These are phyloP conservation scores for Solanum appendiculatum DNA, from an alignment of 257 asterid genomes.

Conservation along the genomic window DNA sequence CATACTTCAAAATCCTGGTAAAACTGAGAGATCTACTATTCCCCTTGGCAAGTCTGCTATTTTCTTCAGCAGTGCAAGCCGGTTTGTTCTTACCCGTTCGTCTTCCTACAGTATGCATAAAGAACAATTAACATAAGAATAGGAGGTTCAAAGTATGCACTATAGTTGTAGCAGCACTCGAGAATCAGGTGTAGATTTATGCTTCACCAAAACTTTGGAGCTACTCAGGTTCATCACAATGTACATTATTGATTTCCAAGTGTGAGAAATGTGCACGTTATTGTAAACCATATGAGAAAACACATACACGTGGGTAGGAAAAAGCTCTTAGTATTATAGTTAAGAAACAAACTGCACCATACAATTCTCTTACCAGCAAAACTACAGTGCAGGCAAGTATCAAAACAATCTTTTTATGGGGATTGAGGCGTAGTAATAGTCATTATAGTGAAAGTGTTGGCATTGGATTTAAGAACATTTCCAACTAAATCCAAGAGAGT, in stretches of 20 bases:
- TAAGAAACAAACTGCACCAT: background rate
- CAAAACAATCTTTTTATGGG: background rate
- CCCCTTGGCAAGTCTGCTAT: constrained; percentile 87
- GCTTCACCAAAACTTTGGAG: background rate
- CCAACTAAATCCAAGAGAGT: background rate
- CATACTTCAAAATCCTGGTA: constrained; percentile 41
- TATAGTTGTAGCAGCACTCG: background rate
- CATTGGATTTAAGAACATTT: background rate
- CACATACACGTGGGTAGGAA: background rate
- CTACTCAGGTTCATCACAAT: background rate
- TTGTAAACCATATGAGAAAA: background rate
- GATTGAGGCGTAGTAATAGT: background rate
- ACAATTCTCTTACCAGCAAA: background rate
- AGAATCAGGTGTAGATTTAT: background rate
- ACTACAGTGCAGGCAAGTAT: background rate
- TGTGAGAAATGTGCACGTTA: background rate
- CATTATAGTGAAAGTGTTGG: background rate
- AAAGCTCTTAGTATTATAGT: background rate
- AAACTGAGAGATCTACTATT: constrained; percentile 76
- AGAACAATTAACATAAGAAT: background rate
- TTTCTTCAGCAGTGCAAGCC: constrained; percentile 70
- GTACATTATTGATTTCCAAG: background rate
- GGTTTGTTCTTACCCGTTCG: constrained; percentile 66
- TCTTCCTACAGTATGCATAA: constrained; percentile 54
- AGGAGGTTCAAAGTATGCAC: background rate